These are phyloP conservation scores for Fomitiporia mediterranea DNA, from an alignment of 1,284 basidiomycete species.

Conservation along the genomic window DNA sequence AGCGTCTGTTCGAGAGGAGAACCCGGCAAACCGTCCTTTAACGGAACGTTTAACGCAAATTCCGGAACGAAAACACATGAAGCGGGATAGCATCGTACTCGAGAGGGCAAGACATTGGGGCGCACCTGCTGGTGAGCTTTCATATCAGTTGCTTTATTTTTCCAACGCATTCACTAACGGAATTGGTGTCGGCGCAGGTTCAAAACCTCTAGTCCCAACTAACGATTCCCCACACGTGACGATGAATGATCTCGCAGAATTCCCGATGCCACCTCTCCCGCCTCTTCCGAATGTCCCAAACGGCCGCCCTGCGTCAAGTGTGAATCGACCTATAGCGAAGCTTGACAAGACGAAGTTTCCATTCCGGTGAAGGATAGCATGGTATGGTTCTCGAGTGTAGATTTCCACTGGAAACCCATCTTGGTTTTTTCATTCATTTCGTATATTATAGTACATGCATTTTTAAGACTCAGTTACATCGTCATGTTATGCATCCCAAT, in stretches of 20 bases:
- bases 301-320: constrained; percentile 20
- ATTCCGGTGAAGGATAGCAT: constrained; percentile 28
- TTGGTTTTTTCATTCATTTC: too few relatives aligned
- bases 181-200: too few relatives aligned
- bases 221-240: constrained; percentile 23
- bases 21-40: not conserved
- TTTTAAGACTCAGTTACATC: too few relatives aligned
- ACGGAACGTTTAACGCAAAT: constrained; percentile 12
- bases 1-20: not conserved
- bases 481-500: too few relatives aligned
- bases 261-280: constrained; percentile 39
- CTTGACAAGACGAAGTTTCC: constrained; percentile 37
- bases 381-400: too few relatives aligned
- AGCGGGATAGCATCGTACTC: constrained; percentile 45
- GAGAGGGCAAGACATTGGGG: constrained; percentile 43
- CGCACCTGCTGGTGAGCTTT: constrained; percentile 18
- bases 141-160: too few relatives aligned
- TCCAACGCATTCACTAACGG: too few relatives aligned
- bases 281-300: constrained; percentile 30
- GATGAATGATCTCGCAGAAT: constrained; percentile 31
- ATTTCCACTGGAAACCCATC: too few relatives aligned
- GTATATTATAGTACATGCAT: not conserved
- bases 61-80: constrained; percentile 17
- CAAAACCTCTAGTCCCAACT: constrained; percentile 20
- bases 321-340: constrained; percentile 28